Percentiles rank a stretch among this genome's conserved stretches.
phyloP scores from a whole-genome alignment of 2,329 filamentous ascomycete genomes.

The Truncatella angustata region DNA sequence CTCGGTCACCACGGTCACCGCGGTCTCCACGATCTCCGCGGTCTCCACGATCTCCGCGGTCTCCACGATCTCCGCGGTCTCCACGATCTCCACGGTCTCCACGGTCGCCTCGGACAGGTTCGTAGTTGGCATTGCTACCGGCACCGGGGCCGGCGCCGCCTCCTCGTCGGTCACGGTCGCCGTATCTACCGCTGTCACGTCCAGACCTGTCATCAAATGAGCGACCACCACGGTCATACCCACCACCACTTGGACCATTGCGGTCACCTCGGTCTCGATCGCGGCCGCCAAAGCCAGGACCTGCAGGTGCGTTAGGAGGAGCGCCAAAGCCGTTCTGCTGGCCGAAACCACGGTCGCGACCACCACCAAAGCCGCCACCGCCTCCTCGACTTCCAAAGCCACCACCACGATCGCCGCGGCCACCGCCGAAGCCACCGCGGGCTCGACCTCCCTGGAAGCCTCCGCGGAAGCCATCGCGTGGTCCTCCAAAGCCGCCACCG shows the following conservation, averaged over 20 bases:
- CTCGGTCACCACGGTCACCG: too few relatives aligned
- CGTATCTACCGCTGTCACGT: constrained; percentile 43
- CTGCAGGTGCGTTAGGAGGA: constrained; percentile 61
- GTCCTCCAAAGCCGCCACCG: constrained; percentile 54
- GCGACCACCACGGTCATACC: constrained; percentile 57
- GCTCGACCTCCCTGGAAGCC: constrained; percentile 50
- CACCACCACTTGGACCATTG: constrained; percentile 49
- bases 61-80: too few relatives aligned
- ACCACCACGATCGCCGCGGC: constrained; percentile 51
- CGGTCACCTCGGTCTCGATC: constrained; percentile 46
- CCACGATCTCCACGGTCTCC: too few relatives aligned
- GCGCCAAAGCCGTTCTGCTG: constrained; percentile 47
- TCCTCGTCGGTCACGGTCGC: constrained; percentile 31
- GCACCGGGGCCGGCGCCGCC: constrained; percentile 20
- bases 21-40: too few relatives aligned
- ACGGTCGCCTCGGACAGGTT: constrained; percentile 66
- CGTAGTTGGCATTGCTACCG: constrained; percentile 74
- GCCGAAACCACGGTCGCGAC: constrained; percentile 44
- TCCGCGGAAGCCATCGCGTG: constrained; percentile 56
- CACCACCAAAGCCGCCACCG: constrained; percentile 46
- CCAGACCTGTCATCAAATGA: constrained; percentile 59
- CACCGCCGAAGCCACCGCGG: constrained; percentile 43
- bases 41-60: too few relatives aligned
- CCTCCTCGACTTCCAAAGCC: constrained; percentile 46
- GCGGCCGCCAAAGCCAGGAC: constrained; percentile 51